Evolutionary conservation across 2,329 filamentous ascomycete species (phyloP).

Genomic region (Monosporascus cannonballus): DNA sequence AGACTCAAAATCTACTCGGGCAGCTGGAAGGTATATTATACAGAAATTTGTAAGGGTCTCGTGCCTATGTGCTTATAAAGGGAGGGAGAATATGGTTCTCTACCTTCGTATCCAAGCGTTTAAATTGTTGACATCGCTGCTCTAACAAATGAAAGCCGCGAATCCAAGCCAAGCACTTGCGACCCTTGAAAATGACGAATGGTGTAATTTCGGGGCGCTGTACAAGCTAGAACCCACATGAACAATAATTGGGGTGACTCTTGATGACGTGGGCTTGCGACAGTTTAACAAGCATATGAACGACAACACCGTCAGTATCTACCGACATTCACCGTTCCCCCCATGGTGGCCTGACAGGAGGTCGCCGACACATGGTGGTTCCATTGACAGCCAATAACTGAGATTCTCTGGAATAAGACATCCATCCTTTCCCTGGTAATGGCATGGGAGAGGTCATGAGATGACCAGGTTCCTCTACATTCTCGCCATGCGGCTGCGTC

Average conservation of each 20-base stretch:
- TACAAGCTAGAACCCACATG: slow-evolving; percentile 11
- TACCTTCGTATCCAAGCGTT: background rate
- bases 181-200: background rate
- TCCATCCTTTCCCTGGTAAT: background rate
- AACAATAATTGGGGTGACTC: slow-evolving; percentile 18
- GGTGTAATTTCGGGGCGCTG: background rate
- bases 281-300: background rate
- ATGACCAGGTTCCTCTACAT: background rate
- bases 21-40: background rate
- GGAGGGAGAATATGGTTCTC: too few relatives aligned
- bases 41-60: too few relatives aligned
- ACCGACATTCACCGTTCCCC: background rate
- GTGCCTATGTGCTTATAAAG: too few relatives aligned
- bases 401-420: background rate
- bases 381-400: background rate
- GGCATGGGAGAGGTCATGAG: background rate
- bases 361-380: background rate
- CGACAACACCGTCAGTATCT: background rate
- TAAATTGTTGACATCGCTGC: background rate
- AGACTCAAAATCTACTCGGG: background rate
- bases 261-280: slow-evolving; percentile 14
- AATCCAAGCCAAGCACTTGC: too few relatives aligned
- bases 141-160: background rate
- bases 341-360: background rate
- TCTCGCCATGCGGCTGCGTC: background rate